Evolutionary conservation across 2,329 filamentous ascomycete species (phyloP).

Genomic region (Rhytidhysteron rufulum): DNA sequence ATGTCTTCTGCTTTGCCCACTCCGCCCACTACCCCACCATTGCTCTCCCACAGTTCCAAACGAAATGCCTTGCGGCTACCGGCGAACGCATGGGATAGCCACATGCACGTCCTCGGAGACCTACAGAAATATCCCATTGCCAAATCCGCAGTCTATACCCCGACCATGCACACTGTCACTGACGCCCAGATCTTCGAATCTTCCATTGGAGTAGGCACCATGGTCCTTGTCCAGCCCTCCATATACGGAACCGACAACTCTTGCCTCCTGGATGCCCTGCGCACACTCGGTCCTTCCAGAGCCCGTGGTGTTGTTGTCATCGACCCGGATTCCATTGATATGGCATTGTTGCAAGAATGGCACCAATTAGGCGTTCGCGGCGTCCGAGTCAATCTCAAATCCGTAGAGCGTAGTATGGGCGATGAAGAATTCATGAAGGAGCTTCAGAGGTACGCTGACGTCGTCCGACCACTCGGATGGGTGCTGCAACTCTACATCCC

Average conservation of each 20-base stretch:
- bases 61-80: too few relatives aligned
- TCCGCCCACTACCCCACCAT: too few relatives aligned
- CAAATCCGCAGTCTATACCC: conserved; percentile 49
- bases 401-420: conserved; percentile 40
- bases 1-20: too few relatives aligned
- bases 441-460: conserved; percentile 48
- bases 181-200: conserved; percentile 52
- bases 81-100: conserved; percentile 54
- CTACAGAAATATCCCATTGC: conserved; percentile 52
- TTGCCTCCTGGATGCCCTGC: conserved; percentile 54
- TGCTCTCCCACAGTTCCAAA: too few relatives aligned
- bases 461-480: conserved; percentile 51
- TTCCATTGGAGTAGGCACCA: conserved; percentile 50
- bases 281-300: conserved; percentile 44
- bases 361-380: conserved; percentile 57
- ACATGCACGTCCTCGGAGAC: conserved; percentile 64
- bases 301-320: conserved; percentile 57
- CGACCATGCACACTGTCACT: conserved; percentile 46
- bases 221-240: conserved; percentile 58
- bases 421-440: conserved; percentile 39
- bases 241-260: conserved; percentile 60
- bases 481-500: conserved; percentile 57
- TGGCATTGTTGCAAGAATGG: conserved; percentile 45
- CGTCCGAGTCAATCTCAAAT: conserved; percentile 58
- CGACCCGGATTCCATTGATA: conserved; percentile 42